These are phyloP conservation scores for Plectranthus barbatus DNA, from an alignment of 257 asterid genomes.

Conservation along the genomic window DNA sequence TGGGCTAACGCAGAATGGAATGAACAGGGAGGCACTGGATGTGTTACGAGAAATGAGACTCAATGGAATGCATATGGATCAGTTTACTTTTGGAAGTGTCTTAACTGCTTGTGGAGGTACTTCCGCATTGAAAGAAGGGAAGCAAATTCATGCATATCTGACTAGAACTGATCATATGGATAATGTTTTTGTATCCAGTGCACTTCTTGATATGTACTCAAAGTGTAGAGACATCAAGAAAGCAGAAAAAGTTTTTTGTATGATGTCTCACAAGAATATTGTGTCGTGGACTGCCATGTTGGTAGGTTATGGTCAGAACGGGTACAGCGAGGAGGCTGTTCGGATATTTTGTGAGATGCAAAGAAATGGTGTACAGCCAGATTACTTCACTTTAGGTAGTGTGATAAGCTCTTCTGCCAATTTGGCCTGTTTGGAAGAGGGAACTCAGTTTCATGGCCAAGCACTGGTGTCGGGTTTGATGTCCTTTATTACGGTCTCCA, in stretches of 20 bases:
- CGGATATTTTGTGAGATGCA: conserved; percentile 58
- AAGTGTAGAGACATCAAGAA: conserved; percentile 63
- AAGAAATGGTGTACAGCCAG: conserved; percentile 51
- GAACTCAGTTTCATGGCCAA: conserved; percentile 74
- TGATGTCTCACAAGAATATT: conserved; percentile 51
- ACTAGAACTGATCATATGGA: conserved; percentile 47
- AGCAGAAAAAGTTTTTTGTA: conserved; percentile 58
- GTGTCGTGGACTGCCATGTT: conserved; percentile 96
- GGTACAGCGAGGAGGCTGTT: conserved; percentile 82
- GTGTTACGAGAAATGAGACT: conserved; percentile 55
- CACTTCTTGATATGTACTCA: conserved; percentile 82
- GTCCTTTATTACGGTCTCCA: conserved; percentile 62
- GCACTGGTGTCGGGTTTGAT: conserved; percentile 65
- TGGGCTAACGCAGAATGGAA: conserved; percentile 58
- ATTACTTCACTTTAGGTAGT: conserved; percentile 76
- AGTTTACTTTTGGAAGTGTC: conserved; percentile 77
- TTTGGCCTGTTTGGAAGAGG: conserved; percentile 92
- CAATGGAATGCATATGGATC: conserved; percentile 54
- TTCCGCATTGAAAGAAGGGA: conserved; percentile 55
- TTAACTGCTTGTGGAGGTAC: conserved; percentile 82
- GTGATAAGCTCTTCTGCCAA: conserved; percentile 87
- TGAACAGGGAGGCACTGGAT: conserved; percentile 44
- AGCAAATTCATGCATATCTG: conserved; percentile 65
- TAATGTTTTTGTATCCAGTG: conserved; percentile 80
- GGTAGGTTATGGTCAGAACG: conserved; percentile 93